Evolutionary conservation across 2,329 filamentous ascomycete genomes (phyloP).

Genomic region (Stachybotrys chartarum): DNA sequence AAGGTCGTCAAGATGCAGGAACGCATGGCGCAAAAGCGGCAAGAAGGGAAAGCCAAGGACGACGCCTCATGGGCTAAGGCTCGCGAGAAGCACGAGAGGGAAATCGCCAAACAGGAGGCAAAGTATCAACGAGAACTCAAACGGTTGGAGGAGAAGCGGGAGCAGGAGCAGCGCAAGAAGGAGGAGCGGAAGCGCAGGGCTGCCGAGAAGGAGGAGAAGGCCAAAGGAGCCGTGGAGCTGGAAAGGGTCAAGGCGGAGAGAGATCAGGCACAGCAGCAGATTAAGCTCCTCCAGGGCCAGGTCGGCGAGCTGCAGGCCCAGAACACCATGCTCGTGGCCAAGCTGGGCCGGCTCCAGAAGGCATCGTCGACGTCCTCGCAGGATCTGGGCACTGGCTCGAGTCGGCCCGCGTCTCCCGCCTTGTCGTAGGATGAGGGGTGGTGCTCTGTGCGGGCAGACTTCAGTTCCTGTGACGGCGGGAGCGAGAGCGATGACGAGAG

Average conservation of each 20-base stretch:
- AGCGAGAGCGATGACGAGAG: neutral
- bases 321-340: slow-evolving; percentile 51
- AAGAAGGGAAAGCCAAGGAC: slow-evolving; percentile 43
- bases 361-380: slow-evolving; percentile 29
- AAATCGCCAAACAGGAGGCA: slow-evolving; percentile 58
- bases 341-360: slow-evolving; percentile 35
- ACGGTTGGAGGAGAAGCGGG: slow-evolving; percentile 57
- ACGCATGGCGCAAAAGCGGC: slow-evolving; percentile 35
- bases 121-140: slow-evolving; percentile 57
- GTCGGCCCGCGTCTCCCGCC: neutral
- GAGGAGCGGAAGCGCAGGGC: slow-evolving; percentile 43
- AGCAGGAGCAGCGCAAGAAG: slow-evolving; percentile 54
- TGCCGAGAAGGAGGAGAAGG: slow-evolving; percentile 45
- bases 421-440: neutral
- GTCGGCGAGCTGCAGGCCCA: slow-evolving; percentile 52
- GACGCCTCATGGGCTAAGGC: slow-evolving; percentile 46
- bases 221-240: slow-evolving; percentile 42
- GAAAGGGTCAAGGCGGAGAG: slow-evolving; percentile 43
- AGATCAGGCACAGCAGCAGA: slow-evolving; percentile 44
- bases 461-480: neutral
- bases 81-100: slow-evolving; percentile 55
- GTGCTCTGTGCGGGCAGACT: neutral
- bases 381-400: neutral
- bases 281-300: slow-evolving; percentile 45
- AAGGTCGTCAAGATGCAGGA: slow-evolving; percentile 51